Percentiles rank a stretch among this genome's conserved stretches.
phyloP scores from a whole-genome alignment of 345 rosid species.

The Balakata baccata region DNA sequence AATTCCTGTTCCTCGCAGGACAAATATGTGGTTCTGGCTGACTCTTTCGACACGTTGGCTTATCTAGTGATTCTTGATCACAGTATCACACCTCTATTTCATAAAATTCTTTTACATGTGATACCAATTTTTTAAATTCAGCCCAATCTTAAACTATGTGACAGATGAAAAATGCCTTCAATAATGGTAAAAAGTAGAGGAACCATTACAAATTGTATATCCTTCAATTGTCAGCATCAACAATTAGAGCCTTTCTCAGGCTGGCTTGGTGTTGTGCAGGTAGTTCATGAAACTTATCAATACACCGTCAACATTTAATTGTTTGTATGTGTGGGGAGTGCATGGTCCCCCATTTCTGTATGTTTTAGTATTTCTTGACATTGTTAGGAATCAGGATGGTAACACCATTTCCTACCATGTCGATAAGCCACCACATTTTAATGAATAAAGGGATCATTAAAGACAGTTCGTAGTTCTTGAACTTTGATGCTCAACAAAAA shows the following conservation, averaged over 20 bases:
- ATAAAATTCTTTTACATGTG: background rate
- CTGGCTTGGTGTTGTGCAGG: background rate
- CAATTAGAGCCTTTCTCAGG: background rate
- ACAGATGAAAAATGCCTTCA: background rate
- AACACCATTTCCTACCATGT: background rate
- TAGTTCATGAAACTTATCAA: background rate
- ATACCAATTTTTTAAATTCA: background rate
- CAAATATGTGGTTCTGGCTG: background rate
- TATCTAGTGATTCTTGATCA: background rate
- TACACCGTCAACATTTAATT: background rate
- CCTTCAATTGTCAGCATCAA: background rate
- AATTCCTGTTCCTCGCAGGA: background rate
- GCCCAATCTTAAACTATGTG: background rate
- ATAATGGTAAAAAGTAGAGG: background rate
- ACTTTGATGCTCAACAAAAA: background rate
- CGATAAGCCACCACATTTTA: background rate
- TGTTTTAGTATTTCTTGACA: background rate
- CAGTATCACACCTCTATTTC: background rate
- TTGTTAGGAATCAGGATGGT: slow-evolving; percentile 1
- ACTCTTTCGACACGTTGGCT: background rate
- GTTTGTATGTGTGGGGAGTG: background rate
- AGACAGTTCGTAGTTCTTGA: background rate
- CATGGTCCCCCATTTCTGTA: background rate
- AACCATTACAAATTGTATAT: background rate
- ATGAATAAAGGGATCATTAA: background rate